Base-by-base conservation (phyloP, 129 eudicot species). In the Flaveria trinervia region DNA sequence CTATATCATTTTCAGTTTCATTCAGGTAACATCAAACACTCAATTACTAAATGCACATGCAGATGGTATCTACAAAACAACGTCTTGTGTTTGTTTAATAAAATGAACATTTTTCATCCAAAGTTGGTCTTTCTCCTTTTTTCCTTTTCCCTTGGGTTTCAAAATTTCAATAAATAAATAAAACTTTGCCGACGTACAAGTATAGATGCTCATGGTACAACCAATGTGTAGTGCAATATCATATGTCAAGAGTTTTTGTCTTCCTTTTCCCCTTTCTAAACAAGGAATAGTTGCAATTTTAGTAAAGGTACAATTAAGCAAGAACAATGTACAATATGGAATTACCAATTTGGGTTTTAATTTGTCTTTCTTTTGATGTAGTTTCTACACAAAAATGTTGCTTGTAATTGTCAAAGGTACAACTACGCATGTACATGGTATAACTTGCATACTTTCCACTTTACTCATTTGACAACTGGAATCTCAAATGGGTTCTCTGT, bases 371-470 rank as follows among this genome's bases (percentile, higher is more conserved):
- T 54, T 20, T 52, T 72, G 11, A 28, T 52, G 2, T 51, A 23
- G 12, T 6, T 52, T 25, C 45, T 68, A 55, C 22, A 72, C 76
- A 72, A 13, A 54, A 72, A 39, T 36, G 36, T 11, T 72, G 8
- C 66, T 41, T 54, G 11, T 9, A 72, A 36, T 52, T 72, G 66
- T 25, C 22, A 36, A 59, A 72, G 14, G 77, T 55, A 54, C 65
- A 39, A 36, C 25, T 36, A 43, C 12, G 14, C 12, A 54, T 51
- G 36, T 26, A 55, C 20, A 55, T 36, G 20, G 54, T 72, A 72
- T 52, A 72, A 70, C 74, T 46, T 20, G 2, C 30, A 72, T 33
- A 1, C n/a, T 18, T 4, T 71, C 9, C 49, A 45, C 7, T 36
- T 36, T 36, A 36, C 28, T 72, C 13, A 12, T 33, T 52, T 54